These are phyloP conservation scores for Solanum appendiculatum DNA, from an alignment of 257 asterid genomes.

Conservation along the genomic window DNA sequence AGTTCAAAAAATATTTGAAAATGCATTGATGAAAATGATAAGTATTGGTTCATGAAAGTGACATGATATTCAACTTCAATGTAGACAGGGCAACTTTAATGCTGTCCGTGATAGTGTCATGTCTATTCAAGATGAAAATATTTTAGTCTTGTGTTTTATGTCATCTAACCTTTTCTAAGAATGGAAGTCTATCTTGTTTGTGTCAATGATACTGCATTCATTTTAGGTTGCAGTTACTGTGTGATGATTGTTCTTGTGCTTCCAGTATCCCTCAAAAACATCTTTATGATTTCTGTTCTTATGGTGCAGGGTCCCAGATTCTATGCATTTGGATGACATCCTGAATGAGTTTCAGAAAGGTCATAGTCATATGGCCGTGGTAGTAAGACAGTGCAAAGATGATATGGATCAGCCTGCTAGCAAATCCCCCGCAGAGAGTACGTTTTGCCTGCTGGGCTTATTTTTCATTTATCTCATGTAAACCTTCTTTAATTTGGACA, in stretches of 20 bases:
- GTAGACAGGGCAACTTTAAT: background rate
- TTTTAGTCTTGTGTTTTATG: background rate
- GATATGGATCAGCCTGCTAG: conserved; percentile 14
- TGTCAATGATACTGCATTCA: background rate
- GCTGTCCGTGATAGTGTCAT: background rate
- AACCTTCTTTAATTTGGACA: background rate
- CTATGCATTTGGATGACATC: conserved; percentile 82
- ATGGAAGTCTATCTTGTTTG: background rate
- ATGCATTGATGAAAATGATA: background rate
- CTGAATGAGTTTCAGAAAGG: conserved; percentile 96
- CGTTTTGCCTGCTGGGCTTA: background rate
- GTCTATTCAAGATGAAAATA: background rate
- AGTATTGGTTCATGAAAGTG: background rate
- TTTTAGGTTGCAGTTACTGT: background rate
- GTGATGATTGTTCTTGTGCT: background rate
- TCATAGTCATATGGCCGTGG: conserved; percentile 97
- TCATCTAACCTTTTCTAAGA: background rate
- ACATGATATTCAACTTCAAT: background rate
- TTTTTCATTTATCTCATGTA: background rate
- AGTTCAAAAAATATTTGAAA: background rate
- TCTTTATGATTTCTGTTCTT: background rate
- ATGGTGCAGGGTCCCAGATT: conserved; percentile 58
- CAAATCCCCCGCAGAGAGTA: conserved; percentile 28
- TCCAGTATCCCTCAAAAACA: background rate
- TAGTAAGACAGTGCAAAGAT: conserved; percentile 47